Evolutionary conservation across 75 land plant genomes (phyloP), one percentile per base, ranked within the genome.

Genomic region (Azolla pinnata): DNA sequence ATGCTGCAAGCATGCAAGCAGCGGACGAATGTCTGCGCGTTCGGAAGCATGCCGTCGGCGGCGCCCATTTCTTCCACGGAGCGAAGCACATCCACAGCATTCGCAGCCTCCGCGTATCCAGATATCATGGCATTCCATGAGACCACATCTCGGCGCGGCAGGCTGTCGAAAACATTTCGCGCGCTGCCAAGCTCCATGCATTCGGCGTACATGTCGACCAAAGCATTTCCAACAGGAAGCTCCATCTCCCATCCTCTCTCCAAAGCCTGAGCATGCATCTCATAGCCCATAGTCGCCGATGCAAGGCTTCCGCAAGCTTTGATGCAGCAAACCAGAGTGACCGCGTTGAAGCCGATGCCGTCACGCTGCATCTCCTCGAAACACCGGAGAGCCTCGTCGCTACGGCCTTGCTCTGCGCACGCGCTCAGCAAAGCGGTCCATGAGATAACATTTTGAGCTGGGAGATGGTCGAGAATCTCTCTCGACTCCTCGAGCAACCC

Each of bases 381-480:
- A 29, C 69, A 50, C 51, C 44, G 29, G 8, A 69, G 1, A 7
- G 78, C 78, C 17, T 19, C 33, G 2, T 54, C 35, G 24, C 57
- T 60, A 19, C 62, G 49, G 68, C 68, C 54, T 25, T 16, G 8
- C 23, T 69, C 68, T 32, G 61, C 72, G 26, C 34, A 75, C 3
- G 66, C 73, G 4, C 56, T 35, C 3, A 75, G 69, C 64, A 75
- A 58, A 12, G 65, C 65, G 40, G 60, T 69, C 78, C 78, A 75
- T 14, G 73, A 69, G 10, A 69, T 47, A 7, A 61, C 54, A 45
- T 75, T 23, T 4, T 23, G 49, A 4, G 2, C n/a, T 14, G 49
- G 17, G 21, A 46, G 49, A 14, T 23, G n/a, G 49, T 4, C n/a
- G 21, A 46, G 21, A 2, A 46, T 3, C 17, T 29, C 27, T 24